A percentile compares a stretch with the other conserved stretches of the same genome.
These are phyloP conservation scores for Fusarium graminum DNA, from an alignment of 2,329 filamentous ascomycete species.

Conservation along the genomic window DNA sequence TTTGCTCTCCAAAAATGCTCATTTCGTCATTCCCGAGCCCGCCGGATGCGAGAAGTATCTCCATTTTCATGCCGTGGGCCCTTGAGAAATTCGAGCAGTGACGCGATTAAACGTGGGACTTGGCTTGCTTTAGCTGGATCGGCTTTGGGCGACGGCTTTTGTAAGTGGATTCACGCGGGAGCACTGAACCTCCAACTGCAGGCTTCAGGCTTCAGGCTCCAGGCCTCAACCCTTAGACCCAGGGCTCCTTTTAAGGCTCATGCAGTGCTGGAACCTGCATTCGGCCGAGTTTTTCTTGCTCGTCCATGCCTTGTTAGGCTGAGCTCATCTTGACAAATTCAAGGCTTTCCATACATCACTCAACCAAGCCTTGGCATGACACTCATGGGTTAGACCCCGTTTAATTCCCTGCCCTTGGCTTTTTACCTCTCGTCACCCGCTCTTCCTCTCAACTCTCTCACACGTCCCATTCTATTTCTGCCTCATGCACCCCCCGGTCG, in stretches of 20 bases:
- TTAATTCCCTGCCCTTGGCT: constrained; percentile 25
- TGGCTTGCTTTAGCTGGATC: constrained; percentile 17
- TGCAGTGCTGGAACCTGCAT: not conserved
- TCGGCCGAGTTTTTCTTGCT: constrained; percentile 3
- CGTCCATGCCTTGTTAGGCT: constrained; percentile 28
- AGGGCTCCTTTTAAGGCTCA: not conserved
- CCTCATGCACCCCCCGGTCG: constrained; percentile 34
- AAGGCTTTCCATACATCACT: constrained; percentile 18
- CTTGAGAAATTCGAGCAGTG: constrained; percentile 24
- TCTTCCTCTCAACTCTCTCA: constrained; percentile 15
- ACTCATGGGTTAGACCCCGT: constrained; percentile 33
- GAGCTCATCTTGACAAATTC: constrained; percentile 32
- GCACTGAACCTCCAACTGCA: not conserved
- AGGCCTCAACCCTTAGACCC: no score
- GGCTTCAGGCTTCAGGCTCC: not conserved
- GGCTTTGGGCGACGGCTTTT: constrained; percentile 21
- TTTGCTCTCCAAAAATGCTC: constrained; percentile 20
- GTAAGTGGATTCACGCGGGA: constrained; percentile 31
- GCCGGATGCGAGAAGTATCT: constrained; percentile 42
- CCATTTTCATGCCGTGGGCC: constrained; percentile 34
- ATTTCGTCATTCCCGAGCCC: constrained; percentile 35
- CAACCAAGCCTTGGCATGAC: constrained; percentile 25
- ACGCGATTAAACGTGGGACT: constrained; percentile 44
- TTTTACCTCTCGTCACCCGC: constrained; percentile 16
- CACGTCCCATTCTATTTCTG: constrained; percentile 36